phyloP scores from a whole-genome alignment of 2,329 filamentous ascomycete genomes.

The Corinectria fuckeliana region DNA sequence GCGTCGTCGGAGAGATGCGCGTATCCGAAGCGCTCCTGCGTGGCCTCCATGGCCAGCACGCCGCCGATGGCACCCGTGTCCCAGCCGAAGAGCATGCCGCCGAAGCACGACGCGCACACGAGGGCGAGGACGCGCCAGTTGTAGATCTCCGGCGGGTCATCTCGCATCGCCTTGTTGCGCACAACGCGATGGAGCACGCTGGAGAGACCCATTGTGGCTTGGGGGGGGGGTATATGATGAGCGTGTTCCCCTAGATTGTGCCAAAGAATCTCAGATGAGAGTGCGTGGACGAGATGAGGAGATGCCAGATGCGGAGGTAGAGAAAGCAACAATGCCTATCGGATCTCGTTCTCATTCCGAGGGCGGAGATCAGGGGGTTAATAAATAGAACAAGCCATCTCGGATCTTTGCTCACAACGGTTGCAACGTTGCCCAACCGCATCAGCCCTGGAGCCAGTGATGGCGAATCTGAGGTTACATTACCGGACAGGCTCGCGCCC shows the following conservation, averaged over 20 bases:
- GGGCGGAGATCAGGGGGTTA: constrained; percentile 27
- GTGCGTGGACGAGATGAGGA: not conserved
- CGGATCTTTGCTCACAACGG: not conserved
- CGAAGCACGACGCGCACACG: constrained; percentile 71
- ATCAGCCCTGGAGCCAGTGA: no score
- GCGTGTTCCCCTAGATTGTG: constrained; percentile 26
- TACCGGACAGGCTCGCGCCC: constrained; percentile 25
- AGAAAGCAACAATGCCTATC: not conserved
- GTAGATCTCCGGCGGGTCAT: constrained; percentile 71
- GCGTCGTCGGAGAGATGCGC: constrained; percentile 32
- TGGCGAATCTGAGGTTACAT: no score
- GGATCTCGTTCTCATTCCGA: constrained; percentile 3
- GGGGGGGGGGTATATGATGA: constrained; percentile 2
- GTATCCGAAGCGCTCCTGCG: constrained; percentile 54
- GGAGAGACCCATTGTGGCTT: constrained; percentile 46
- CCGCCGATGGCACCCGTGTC: constrained; percentile 72
- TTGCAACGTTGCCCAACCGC: not conserved
- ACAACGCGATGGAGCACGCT: constrained; percentile 62
- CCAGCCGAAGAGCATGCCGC: constrained; percentile 62
- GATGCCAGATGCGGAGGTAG: not conserved
- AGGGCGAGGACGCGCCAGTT: constrained; percentile 72
- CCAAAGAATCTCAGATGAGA: constrained; percentile 1
- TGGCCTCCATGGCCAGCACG: constrained; percentile 65
- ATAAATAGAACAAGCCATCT: constrained; percentile 31
- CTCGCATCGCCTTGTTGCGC: constrained; percentile 74